Base-by-base conservation (phyloP, 2,329 filamentous ascomycete species). In the Pezicula radicicola region DNA sequence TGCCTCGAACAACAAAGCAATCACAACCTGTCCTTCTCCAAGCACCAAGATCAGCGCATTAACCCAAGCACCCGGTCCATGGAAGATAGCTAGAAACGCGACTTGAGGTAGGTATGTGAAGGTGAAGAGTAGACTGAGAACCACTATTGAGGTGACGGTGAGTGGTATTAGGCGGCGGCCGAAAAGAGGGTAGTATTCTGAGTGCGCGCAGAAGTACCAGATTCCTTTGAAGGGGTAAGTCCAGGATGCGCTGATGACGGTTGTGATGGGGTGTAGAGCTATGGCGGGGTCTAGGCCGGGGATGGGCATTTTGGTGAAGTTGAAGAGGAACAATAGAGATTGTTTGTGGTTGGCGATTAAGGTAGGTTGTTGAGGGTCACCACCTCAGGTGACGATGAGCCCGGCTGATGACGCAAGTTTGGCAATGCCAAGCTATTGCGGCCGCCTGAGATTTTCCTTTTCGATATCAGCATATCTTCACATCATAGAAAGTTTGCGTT, bases 41-140 rank as follows among this genome's bases (percentile, higher is more conserved):
- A 99, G 77, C 0, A 96, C 89, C 44, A 97, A 76, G 56, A 97
- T 86, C 0, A 89, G 84, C 3, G 88, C 91, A 62, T 91, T 97
- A 52, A 96, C 72, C 89, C 91, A 96, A n/a, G 94, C 94, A 28
- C 85, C 86, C 53, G 84, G 80, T 19, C 88, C 88, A 63, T 97
- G 92, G 68, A 97, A 97, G 60, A 97, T 82, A 15, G 88, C 85
- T 19, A 99, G 80, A 63, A 99, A 89, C 1, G 89, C 89, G 51
- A 91, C 91, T 67, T 97, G 90, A 0, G 93, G 93, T 3, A 97
- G 72, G 61, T 96, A 97, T 1, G 90, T 78, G 70, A 94, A 95
- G 12, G 90, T 77, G 70, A 97, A 97, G 18, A 97, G 82, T 18
- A 95, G 76, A n/a, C 85, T 74, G 56, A 96, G 89, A 13, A 97